phyloP scores from a whole-genome alignment of 2,329 filamentous ascomycete species.

The Drechmeria coniospora region DNA sequence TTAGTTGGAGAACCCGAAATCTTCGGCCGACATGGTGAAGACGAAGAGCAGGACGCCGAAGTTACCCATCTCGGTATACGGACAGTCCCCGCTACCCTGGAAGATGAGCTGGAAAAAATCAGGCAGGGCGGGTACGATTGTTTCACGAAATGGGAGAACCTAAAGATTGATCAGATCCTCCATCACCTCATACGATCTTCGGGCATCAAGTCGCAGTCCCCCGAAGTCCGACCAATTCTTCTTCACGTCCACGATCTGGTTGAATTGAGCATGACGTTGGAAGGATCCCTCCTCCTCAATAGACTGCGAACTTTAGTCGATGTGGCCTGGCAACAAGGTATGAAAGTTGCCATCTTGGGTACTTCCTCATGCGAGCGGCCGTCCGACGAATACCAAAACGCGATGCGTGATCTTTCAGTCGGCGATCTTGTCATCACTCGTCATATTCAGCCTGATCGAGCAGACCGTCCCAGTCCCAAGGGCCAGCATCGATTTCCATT shows the following conservation, averaged over 20 bases:
- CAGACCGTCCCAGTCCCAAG: constrained; percentile 5
- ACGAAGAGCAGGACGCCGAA: constrained; percentile 20
- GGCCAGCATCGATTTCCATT: constrained; percentile 1
- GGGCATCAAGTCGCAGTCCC: constrained; percentile 17
- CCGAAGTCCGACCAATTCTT: constrained; percentile 39
- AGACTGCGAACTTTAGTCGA: constrained; percentile 59
- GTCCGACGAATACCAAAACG: constrained; percentile 25
- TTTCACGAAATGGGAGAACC: constrained; percentile 39
- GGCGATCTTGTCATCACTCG: constrained; percentile 25
- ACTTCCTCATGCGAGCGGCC: constrained; percentile 46
- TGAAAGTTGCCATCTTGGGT: constrained; percentile 64
- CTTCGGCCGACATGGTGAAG: constrained; percentile 13
- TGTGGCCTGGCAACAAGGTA: constrained; percentile 53
- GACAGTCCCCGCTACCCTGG: constrained; percentile 13
- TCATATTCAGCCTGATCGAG: constrained; percentile 16
- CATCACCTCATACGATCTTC: constrained; percentile 39
- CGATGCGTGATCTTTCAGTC: constrained; percentile 21
- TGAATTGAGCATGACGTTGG: constrained; percentile 54
- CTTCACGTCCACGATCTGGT: constrained; percentile 70
- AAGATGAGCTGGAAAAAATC: constrained; percentile 29
- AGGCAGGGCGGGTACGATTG: constrained; percentile 21
- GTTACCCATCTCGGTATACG: constrained; percentile 15
- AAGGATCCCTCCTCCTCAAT: constrained; percentile 53
- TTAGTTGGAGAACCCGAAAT: constrained; percentile 30
- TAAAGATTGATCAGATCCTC: constrained; percentile 43